Percentiles rank a stretch among this genome's conserved stretches.
phyloP scores from a whole-genome alignment of 2,329 filamentous ascomycete species.

The Colletotrichum sublineola region DNA sequence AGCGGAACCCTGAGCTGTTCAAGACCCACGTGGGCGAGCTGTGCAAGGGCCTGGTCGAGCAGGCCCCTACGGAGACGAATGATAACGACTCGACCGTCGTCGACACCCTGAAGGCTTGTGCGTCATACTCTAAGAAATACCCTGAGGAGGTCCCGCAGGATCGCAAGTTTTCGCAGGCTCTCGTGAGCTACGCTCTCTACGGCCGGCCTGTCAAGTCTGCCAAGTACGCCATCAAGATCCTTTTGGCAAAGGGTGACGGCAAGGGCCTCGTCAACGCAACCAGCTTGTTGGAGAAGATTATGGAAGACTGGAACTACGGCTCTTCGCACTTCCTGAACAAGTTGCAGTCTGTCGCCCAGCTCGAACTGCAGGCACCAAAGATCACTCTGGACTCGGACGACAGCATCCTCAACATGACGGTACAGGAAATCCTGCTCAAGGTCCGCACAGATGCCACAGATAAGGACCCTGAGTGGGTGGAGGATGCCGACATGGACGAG shows the following conservation, averaged over 20 bases:
- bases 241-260: slow-evolving; percentile 80
- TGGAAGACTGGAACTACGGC: slow-evolving; percentile 80
- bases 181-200: slow-evolving; percentile 86
- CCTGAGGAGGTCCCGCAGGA: slow-evolving; percentile 86
- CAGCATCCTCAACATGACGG: slow-evolving; percentile 81
- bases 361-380: slow-evolving; percentile 81
- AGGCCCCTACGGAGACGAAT: slow-evolving; percentile 78
- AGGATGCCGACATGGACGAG: slow-evolving; percentile 77
- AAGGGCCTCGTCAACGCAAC: slow-evolving; percentile 86
- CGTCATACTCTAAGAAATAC: slow-evolving; percentile 89
- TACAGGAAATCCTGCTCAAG: slow-evolving; percentile 80
- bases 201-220: slow-evolving; percentile 85
- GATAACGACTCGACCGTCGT: slow-evolving; percentile 81
- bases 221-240: slow-evolving; percentile 93
- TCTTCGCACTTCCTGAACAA: slow-evolving; percentile 81
- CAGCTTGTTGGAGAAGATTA: slow-evolving; percentile 82
- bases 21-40: slow-evolving; percentile 93
- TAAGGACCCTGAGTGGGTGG: slow-evolving; percentile 74
- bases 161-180: slow-evolving; percentile 82
- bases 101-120: slow-evolving; percentile 93
- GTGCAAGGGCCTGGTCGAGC: slow-evolving; percentile 85
- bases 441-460: slow-evolving; percentile 73
- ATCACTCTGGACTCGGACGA: slow-evolving; percentile 81
- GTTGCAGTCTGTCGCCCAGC: slow-evolving; percentile 77
- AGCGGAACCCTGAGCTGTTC: slow-evolving; percentile 89